Base-by-base conservation (phyloP, 2,329 filamentous ascomycete species). In the Aspergillus jensenii region DNA sequence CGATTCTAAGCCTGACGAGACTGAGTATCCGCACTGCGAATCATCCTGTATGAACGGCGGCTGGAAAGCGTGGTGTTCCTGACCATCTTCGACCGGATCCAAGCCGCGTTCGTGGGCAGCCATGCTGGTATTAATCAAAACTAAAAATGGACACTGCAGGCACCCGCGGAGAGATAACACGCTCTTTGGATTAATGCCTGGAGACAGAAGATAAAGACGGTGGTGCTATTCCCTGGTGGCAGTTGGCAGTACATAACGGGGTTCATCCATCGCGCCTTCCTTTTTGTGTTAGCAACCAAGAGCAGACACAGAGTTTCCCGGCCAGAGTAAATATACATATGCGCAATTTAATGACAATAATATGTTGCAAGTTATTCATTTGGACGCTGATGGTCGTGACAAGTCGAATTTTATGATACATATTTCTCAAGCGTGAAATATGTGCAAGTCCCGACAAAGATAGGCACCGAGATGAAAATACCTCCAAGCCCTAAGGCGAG, bases 1-100 rank as follows among this genome's bases (percentile, higher is more conserved):
- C 17, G 67, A 67, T 35, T 66, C 55, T 14, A 70, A 70, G 44
- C 72, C 71, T 0, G 63, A 64, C 11, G 65, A 68, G 17, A 56
- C 58, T 33, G 49, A 43, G 15, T 43, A 55, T 15, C 19, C 11
- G 15, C 15, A 25, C 41, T 9, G 52, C 15, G 25, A 17, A 41
- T 27, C 45, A 41, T 52, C 44, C 23, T 54, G 48, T 3, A 17
- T 12, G 15, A 49, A 31, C 15, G 37, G 33, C 15, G 19, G 48
- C 14, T 43, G 35, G n/a, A 35, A 33, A 37, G 44, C 7, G 12
- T 40, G 15, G 21, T 37, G 11, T 47, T 56, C 45, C 5, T 47
- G 50, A 15, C 35, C 45, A 19, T 47, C n/a, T 21, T 23, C 57
- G 37, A 41, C 19, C 21, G 35, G 37, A 50, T 35, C 23, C 8